phyloP scores from a whole-genome alignment of 169 alveolate species.

The Cryptosporidium baileyi region DNA sequence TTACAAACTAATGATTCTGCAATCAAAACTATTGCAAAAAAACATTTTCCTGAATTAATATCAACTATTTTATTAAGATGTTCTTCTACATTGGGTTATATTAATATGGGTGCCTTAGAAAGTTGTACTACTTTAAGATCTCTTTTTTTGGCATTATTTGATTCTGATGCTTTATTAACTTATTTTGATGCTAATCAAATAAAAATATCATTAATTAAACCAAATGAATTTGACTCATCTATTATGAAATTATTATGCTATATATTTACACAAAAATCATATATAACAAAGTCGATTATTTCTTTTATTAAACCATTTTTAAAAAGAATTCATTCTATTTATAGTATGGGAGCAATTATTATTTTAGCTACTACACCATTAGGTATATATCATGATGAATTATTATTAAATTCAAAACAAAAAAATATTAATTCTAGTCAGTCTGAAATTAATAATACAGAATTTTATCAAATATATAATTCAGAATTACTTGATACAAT shows the following conservation, averaged over 20 bases:
- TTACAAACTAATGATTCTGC: slow-evolving; percentile 58
- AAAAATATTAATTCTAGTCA: background rate
- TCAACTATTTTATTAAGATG: slow-evolving; percentile 53
- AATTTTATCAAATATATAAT: background rate
- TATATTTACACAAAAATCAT: slow-evolving; percentile 21
- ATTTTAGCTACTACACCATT: slow-evolving; percentile 18
- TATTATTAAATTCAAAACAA: background rate
- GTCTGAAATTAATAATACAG: background rate
- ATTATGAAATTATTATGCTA: slow-evolving; percentile 24
- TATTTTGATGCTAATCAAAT: slow-evolving; percentile 55
- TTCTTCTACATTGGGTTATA: slow-evolving; percentile 64
- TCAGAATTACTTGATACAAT: background rate
- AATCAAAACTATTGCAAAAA: slow-evolving; percentile 40
- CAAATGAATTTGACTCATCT: slow-evolving; percentile 28
- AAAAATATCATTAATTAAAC: background rate
- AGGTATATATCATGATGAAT: slow-evolving; percentile 15
- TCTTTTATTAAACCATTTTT: slow-evolving; percentile 45
- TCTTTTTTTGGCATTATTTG: slow-evolving; percentile 26
- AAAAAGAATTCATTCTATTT: slow-evolving; percentile 21
- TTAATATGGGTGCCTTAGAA: slow-evolving; percentile 68
- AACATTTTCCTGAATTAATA: slow-evolving; percentile 46
- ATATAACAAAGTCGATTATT: background rate
- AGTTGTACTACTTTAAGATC: slow-evolving; percentile 53
- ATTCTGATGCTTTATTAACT: slow-evolving; percentile 23
- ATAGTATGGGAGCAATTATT: slow-evolving; percentile 55